Percentiles rank a stretch among this genome's conserved stretches.
Evolutionary conservation across 306 rosid species (phyloP).

Genomic region (Cucurbita pepo): DNA sequence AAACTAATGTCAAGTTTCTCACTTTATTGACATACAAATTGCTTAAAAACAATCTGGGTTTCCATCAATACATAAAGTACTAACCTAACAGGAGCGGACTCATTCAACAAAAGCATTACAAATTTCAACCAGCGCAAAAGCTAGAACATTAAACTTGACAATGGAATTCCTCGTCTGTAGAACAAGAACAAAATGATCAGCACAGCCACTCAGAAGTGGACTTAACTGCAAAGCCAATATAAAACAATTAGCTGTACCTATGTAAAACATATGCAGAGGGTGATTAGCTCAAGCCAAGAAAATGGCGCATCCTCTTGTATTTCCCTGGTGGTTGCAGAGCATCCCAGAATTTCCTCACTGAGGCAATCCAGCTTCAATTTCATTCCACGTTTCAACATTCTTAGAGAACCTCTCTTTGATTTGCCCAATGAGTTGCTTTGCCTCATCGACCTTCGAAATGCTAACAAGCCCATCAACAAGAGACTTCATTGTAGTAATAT

Average conservation of each 20-base stretch:
- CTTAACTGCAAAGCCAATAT: neutral
- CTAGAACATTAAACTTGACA: neutral
- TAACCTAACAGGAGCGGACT: neutral
- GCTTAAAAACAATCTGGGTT: neutral
- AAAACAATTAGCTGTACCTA: neutral
- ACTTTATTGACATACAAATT: neutral
- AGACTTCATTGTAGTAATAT: constrained; percentile 35
- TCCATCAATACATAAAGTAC: neutral
- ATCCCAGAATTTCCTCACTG: constrained; percentile 14
- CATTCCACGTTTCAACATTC: constrained; percentile 47
- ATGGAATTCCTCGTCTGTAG: neutral
- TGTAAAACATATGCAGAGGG: neutral
- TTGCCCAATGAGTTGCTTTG: constrained; percentile 37
- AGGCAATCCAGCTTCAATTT: constrained; percentile 52
- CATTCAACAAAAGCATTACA: neutral
- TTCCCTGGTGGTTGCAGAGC: neutral
- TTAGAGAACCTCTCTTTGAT: constrained; percentile 44
- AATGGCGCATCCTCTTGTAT: neutral
- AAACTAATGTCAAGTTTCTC: neutral
- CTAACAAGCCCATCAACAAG: constrained; percentile 65
- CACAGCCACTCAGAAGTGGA: neutral
- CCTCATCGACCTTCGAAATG: constrained; percentile 37
- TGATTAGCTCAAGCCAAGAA: neutral
- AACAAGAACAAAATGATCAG: neutral
- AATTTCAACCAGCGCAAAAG: constrained; percentile 1